Conservation (phyloP, 169 alveolate species). For the Babesia bovis region DNA sequence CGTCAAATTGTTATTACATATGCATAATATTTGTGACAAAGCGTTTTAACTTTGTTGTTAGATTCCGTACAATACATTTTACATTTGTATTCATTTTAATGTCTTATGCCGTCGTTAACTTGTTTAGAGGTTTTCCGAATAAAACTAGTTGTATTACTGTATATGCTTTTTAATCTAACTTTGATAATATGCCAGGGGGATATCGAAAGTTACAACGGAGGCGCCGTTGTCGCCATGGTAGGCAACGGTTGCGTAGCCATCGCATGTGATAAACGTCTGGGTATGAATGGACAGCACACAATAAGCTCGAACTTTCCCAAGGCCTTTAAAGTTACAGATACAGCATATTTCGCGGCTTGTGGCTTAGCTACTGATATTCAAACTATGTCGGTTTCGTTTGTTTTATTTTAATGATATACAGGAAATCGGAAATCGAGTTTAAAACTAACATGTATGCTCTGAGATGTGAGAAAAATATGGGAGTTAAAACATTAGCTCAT, state of each 20-base stretch:
- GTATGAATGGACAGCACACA: conserved; percentile 86
- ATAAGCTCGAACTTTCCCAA: conserved; percentile 85
- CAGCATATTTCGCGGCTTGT: conserved; percentile 84
- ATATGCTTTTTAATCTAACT: not conserved
- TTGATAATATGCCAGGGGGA: conserved; percentile 58
- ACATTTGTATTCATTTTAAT: no score
- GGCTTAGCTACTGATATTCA: conserved; percentile 94
- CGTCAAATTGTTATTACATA: no score
- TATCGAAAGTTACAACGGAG: conserved; percentile 90
- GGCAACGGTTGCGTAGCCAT: conserved; percentile 95
- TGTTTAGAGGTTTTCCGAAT: no score
- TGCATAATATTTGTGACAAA: no score
- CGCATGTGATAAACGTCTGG: conserved; percentile 93
- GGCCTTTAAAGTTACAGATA: conserved; percentile 87
- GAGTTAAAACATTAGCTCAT: conserved; percentile 85
- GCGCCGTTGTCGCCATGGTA: conserved; percentile 95
- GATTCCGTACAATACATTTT: no score
- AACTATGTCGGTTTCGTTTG: conserved; percentile 74
- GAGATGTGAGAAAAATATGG: conserved; percentile 87
- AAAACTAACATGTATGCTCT: conserved; percentile 87
- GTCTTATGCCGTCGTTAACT: no score
- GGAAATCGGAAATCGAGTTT: conserved; percentile 81
- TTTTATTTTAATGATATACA: conserved; percentile 1
- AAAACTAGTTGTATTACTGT: no score
- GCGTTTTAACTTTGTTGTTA: not conserved